A percentile compares a stretch with the other conserved stretches of the same genome.
phyloP scores from a whole-genome alignment of 2,329 filamentous ascomycete species.

The Aspergillus latus region DNA sequence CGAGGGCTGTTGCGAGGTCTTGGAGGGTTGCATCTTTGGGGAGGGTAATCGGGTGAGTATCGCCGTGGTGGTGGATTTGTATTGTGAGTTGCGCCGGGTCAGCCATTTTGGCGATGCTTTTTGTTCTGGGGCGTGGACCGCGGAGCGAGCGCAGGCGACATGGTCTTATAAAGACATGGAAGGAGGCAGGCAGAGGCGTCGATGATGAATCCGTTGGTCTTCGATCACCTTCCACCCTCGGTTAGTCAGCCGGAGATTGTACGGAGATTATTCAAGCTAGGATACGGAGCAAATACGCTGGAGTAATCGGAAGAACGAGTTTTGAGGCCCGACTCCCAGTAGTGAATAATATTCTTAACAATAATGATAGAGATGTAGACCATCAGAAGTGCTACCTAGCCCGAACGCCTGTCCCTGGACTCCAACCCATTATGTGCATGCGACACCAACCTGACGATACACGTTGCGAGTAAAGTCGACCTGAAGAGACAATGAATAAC shows the following conservation, averaged over 20 bases:
- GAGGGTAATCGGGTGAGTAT: constrained; percentile 50
- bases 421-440: constrained; percentile 6
- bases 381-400: neutral
- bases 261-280: neutral
- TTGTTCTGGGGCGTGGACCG: neutral
- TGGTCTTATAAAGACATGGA: constrained; percentile 1
- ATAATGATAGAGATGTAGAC: neutral
- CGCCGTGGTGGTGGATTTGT: constrained; percentile 57
- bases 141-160: neutral
- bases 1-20: constrained; percentile 40
- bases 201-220: constrained; percentile 18
- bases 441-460: neutral
- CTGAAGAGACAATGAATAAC: neutral
- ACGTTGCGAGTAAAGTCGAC: neutral
- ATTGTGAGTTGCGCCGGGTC: constrained; percentile 36
- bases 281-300: neutral
- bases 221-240: constrained; percentile 32
- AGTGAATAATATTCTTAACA: neutral
- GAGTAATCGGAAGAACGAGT: neutral
- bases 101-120: neutral
- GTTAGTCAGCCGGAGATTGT: constrained; percentile 36
- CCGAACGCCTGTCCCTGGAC: neutral
- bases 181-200: constrained; percentile 5
- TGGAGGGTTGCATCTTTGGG: constrained; percentile 52
- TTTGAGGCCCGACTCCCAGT: neutral